These are phyloP conservation scores for Penicillium occitanis DNA, from an alignment of 2,329 filamentous ascomycete genomes.

Conservation along the genomic window DNA sequence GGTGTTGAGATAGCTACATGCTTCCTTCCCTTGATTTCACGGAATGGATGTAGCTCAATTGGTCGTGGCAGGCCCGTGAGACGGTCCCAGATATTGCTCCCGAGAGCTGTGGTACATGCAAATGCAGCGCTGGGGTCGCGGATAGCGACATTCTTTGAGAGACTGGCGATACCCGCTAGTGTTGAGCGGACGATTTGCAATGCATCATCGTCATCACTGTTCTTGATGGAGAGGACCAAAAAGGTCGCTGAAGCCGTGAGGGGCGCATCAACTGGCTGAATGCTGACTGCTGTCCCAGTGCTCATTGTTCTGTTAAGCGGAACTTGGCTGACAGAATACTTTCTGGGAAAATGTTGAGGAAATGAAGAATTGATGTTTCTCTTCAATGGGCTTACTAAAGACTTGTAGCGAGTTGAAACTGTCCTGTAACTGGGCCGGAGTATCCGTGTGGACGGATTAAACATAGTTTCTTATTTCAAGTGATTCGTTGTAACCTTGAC, in stretches of 20 bases:
- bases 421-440: background rate
- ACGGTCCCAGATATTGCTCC: conserved; percentile 53
- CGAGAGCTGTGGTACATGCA: conserved; percentile 57
- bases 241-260: conserved; percentile 57
- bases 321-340: background rate
- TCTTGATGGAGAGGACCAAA: conserved; percentile 49
- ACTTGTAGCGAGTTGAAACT: background rate
- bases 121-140: conserved; percentile 50
- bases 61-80: conserved; percentile 50
- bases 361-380: background rate
- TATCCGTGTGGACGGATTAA: background rate
- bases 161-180: conserved; percentile 46
- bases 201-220: conserved; percentile 31
- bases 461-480: background rate
- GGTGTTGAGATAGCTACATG: conserved; percentile 58
- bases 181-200: conserved; percentile 46
- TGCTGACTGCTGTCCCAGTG: conserved; percentile 20
- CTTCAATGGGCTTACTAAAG: background rate
- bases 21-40: conserved; percentile 46
- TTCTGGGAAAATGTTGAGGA: background rate
- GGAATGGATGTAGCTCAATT: conserved; percentile 54
- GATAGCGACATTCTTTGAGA: conserved; percentile 56
- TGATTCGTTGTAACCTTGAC: background rate
- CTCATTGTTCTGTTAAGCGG: background rate
- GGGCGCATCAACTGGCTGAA: conserved; percentile 51